phyloP scores from a whole-genome alignment of 1,284 basidiomycete genomes.

The Trichosporon asahii region DNA sequence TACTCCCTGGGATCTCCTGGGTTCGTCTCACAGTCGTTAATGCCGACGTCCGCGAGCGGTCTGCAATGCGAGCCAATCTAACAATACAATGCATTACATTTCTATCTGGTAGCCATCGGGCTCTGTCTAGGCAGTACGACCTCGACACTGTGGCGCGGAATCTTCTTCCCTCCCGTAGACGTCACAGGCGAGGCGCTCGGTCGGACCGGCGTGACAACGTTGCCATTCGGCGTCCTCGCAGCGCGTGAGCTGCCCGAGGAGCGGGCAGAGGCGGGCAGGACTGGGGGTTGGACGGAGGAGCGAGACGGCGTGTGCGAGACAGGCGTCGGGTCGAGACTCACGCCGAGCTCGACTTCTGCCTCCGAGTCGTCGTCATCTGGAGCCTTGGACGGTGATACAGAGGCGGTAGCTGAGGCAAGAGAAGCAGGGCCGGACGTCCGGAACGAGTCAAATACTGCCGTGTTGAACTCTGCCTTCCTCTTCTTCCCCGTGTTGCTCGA shows the following conservation, averaged over 20 bases:
- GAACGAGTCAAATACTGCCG: background rate
- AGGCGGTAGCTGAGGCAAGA: no score
- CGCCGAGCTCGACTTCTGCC: background rate
- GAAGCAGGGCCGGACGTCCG: no score
- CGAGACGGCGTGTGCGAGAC: background rate
- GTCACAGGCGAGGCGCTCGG: background rate
- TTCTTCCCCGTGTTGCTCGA: background rate
- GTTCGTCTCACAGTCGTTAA: no score
- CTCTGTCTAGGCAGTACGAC: background rate
- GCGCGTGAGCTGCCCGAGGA: no score
- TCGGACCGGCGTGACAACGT: background rate
- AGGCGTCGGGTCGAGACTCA: background rate
- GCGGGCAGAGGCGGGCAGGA: background rate
- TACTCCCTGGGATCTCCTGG: no score
- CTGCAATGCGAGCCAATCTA: no score
- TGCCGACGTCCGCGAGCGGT: no score
- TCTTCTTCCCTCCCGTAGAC: background rate
- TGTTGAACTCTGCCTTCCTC: background rate
- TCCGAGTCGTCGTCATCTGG: background rate
- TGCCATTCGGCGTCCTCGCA: background rate
- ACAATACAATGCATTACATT: background rate
- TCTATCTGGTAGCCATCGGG: background rate
- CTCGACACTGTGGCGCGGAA: background rate
- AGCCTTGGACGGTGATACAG: no score
- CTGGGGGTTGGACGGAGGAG: background rate